A percentile compares a stretch with the other conserved stretches of the same genome.
phyloP scores from a whole-genome alignment of 2,329 filamentous ascomycete species.

The Aotearoamyces nothofagi region DNA sequence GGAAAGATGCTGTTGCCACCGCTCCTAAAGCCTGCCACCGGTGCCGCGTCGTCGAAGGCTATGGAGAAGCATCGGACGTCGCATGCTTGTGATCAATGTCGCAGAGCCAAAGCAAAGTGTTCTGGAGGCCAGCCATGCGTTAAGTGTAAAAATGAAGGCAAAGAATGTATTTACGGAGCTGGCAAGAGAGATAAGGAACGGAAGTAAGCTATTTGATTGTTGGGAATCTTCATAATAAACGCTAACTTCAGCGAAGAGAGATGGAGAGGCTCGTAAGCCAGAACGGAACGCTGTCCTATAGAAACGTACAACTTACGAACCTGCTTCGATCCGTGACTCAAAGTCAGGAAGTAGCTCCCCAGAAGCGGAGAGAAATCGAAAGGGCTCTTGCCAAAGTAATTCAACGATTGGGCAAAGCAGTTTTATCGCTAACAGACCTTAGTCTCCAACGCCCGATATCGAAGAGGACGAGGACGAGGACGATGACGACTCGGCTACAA shows the following conservation, averaged over 20 bases:
- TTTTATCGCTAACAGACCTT: too few relatives aligned
- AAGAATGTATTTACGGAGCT: conserved; percentile 13
- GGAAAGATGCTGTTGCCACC: conserved; percentile 14
- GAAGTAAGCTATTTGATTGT: too few relatives aligned
- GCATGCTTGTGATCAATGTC: conserved; percentile 21
- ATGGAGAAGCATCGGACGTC: conserved; percentile 9
- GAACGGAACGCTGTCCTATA: too few relatives aligned
- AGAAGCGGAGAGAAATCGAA: too few relatives aligned
- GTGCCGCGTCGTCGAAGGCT: conserved; percentile 3
- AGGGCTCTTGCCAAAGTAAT: too few relatives aligned
- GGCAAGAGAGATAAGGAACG: conserved; percentile 15
- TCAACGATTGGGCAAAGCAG: too few relatives aligned
- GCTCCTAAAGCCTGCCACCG: conserved; percentile 4
- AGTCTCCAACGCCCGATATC: conserved; percentile 3
- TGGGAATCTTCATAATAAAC: too few relatives aligned
- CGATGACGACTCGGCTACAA: conserved; percentile 4
- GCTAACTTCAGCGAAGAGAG: too few relatives aligned
- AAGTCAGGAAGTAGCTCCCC: too few relatives aligned
- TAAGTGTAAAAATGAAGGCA: conserved; percentile 14
- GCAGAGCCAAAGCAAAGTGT: conserved; percentile 22
- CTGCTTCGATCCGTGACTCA: too few relatives aligned
- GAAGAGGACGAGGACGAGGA: conserved; percentile 4
- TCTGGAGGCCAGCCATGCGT: conserved; percentile 19
- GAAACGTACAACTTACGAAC: too few relatives aligned
- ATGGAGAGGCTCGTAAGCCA: too few relatives aligned